phyloP scores from a whole-genome alignment of 306 rosid genomes.

The Citrullus amarus region DNA sequence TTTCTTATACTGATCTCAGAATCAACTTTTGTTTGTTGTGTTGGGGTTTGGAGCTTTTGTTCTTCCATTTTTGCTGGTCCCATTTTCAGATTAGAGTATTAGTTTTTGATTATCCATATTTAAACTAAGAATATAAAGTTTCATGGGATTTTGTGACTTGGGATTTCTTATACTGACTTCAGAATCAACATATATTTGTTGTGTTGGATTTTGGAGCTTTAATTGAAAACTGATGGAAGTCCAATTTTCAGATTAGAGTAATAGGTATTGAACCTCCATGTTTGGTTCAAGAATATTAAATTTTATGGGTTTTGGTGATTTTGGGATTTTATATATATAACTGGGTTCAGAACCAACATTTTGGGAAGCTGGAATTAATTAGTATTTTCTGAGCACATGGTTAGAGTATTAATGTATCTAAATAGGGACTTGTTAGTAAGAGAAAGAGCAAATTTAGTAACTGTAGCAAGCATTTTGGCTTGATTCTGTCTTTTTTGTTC shows the following conservation, averaged over 20 bases:
- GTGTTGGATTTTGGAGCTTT: neutral
- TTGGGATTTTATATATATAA: neutral
- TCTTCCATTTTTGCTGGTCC: neutral
- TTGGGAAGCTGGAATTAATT: neutral
- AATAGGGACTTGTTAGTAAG: neutral
- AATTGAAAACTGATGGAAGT: neutral
- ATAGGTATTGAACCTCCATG: neutral
- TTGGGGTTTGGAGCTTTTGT: neutral
- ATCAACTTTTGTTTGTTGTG: neutral
- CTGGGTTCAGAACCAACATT: neutral
- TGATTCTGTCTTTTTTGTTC: neutral
- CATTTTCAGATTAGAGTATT: neutral
- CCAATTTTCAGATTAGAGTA: slow-evolving; percentile 1
- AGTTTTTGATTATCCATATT: neutral
- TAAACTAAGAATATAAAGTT: neutral
- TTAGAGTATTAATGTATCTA: neutral
- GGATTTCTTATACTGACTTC: neutral
- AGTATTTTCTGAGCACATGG: neutral
- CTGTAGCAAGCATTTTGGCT: slow-evolving; percentile 1
- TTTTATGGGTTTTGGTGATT: slow-evolving; percentile 5
- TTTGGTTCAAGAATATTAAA: neutral
- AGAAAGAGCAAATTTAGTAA: neutral
- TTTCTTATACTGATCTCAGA: neutral
- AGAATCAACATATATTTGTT: neutral
- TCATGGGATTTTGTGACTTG: neutral